Conservation (phyloP, 192 early-diverging fungal genomes). For the Entophlyctis luteolus region DNA sequence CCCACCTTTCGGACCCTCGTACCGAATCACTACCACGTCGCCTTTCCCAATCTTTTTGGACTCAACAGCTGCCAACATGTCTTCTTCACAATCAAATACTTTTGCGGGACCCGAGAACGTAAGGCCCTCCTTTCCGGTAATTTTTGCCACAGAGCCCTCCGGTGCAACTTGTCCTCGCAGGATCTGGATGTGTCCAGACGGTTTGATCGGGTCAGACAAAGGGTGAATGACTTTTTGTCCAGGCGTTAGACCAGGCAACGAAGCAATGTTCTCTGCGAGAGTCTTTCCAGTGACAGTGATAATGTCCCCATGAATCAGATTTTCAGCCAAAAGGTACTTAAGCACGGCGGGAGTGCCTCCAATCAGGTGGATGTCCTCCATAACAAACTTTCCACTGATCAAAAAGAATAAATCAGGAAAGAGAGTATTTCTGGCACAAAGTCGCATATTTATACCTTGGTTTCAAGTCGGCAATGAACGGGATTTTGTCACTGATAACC, state of each 20-base stretch:
- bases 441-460: slow-evolving; percentile 54
- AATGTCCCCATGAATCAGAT: slow-evolving; percentile 78
- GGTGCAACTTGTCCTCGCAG: slow-evolving; percentile 92
- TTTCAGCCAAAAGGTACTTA: slow-evolving; percentile 87
- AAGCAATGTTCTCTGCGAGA: slow-evolving; percentile 83
- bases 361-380: slow-evolving; percentile 90
- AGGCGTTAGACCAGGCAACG: slow-evolving; percentile 68
- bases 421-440: no score
- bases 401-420: no score
- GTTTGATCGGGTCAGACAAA: slow-evolving; percentile 83
- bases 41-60: slow-evolving; percentile 85
- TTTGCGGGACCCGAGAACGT: slow-evolving; percentile 81
- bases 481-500: slow-evolving; percentile 77
- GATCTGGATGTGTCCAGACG: slow-evolving; percentile 91
- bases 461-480: slow-evolving; percentile 97
- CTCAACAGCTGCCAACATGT: slow-evolving; percentile 87
- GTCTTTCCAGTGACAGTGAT: slow-evolving; percentile 98
- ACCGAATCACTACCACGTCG: slow-evolving; percentile 89
- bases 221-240: slow-evolving; percentile 88
- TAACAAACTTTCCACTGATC: slow-evolving; percentile 91
- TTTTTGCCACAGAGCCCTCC: slow-evolving; percentile 95
- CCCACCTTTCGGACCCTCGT: slow-evolving; percentile 96
- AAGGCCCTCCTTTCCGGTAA: slow-evolving; percentile 98
- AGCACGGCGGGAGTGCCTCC: slow-evolving; percentile 93
- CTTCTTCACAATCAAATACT: slow-evolving; percentile 89